Base-by-base conservation (phyloP, 148 eudicot genomes). In the Cornus florida region DNA sequence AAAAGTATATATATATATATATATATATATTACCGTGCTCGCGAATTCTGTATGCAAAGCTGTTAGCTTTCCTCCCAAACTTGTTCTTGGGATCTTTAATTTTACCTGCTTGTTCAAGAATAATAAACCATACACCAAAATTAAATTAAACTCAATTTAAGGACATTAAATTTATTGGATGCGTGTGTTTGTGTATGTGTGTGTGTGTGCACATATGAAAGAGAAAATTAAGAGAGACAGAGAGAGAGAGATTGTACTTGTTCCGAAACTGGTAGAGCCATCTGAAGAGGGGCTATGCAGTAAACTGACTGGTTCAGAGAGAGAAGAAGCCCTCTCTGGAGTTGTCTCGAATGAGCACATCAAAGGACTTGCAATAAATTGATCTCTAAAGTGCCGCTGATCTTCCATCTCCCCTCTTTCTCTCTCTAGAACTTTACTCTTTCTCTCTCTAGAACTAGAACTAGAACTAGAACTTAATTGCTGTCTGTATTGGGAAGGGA, bases 1-100 rank as follows among this genome's bases (percentile, higher is more conserved):
- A 39, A 39, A 7, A 4, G 7, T 39, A 39, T 39, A 39, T 39
- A 39, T 39, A 39, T 39, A 22, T 64, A n/a, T n/a, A n/a, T 39
- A 39, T 39, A 39, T 39, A 39, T 39, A 39, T 39, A 22, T 64
- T 78, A 86, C 88, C 86, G 19, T 86, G 88, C 53, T 86, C 88
- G 12, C 84, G 82, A 60, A 86, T 56, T 67, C 88, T 70, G 71
- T 75, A 86, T 0, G 80, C 86, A 22, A 70, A 83, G 41, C 84
- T 78, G 64, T 67, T 77, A 20, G 80, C 77, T 56, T 78, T 78
- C 71, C 84, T 83, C 60, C 69, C 68, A 48, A 76, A 59, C 73
- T 74, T 80, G 73, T 77, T 80, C 73, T 75, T 83, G 28, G 66
- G 31, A 46, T 67, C 75, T 64, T 80, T 75, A 43, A 9, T 9